Base-by-base conservation (phyloP, 768 basidiomycete genomes). In the Lanmaoa rubissima region DNA sequence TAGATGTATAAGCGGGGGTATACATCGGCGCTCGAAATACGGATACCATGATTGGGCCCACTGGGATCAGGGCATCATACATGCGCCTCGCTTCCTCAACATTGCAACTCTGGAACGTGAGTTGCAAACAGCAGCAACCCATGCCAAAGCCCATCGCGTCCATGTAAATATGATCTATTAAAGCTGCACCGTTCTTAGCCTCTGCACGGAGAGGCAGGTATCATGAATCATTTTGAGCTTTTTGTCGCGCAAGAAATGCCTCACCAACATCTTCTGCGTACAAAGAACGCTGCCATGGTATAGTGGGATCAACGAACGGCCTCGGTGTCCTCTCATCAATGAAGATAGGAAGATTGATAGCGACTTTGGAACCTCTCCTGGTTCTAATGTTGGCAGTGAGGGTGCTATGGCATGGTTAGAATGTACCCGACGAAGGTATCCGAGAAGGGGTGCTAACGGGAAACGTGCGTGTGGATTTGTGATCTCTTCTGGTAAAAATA, bases 91-190 rank as follows among this genome's bases (percentile, higher is more conserved):
- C 94, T 70, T 99, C 94, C 34, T 83, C 80, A 28, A 99, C 86
- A 75, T 93, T 94, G 73, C 93, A 97, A 3, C 94, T 89, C 73
- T 99, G 97, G 76, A 98, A 98, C 14, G 97, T 99, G 58, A 98
- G 80, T 67, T 99, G 97, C 50, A 99, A 79, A 73, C 97, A 98
- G 66, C 93, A 96, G 63, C 96, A 98, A 7, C 97, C 97, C 97
- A 98, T 99, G 46, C 97, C 97, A 71, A 99, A 99, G 31, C 95
- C 96, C 97, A 98, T 98, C 10, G 97, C 95, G 71, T 99, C 97
- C 78, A 98, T 82, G 70, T 98, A 98, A 60, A 99, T 92, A 72
- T 98, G 95, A 69, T 96, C 87, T 34, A 79, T 77, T 36, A 92
- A 79, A 16, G 95, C 94, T 5, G 94, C 93, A 2, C 95, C 94